phyloP scores from a whole-genome alignment of 2,329 filamentous ascomycete genomes.

The Karstenula rhodostoma region DNA sequence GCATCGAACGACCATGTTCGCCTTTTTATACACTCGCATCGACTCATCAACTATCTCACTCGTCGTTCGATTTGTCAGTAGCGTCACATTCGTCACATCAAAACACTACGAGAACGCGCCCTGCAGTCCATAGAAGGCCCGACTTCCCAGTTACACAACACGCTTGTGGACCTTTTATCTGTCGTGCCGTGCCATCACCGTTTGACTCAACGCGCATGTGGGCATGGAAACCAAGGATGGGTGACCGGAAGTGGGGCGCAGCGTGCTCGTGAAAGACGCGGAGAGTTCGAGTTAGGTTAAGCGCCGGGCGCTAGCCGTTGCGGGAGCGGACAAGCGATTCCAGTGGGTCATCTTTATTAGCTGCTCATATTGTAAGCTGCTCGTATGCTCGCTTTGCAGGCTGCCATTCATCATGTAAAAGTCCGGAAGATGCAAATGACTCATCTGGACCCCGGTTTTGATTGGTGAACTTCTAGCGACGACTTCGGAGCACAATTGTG shows the following conservation, averaged over 20 bases:
- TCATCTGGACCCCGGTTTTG: not conserved
- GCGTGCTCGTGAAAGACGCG: not conserved
- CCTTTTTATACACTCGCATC: constrained; percentile 5
- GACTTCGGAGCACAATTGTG: not conserved
- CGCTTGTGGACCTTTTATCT: not conserved
- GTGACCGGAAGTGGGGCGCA: not conserved
- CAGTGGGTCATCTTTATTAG: not conserved
- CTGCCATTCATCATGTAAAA: not conserved
- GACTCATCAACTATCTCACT: not conserved
- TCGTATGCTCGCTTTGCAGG: not conserved
- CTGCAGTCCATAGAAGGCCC: not conserved
- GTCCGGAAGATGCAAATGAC: not conserved
- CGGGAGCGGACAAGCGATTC: not conserved
- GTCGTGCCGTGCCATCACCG: not conserved
- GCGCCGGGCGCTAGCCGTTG: constrained; percentile 1
- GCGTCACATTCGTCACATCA: not conserved
- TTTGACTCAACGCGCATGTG: constrained; percentile 1
- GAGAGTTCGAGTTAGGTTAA: constrained; percentile 1
- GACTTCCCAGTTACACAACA: not conserved
- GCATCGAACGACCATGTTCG: not conserved
- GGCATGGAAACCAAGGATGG: not conserved
- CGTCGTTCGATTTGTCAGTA: not conserved
- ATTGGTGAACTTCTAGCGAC: not conserved
- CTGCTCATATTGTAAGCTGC: constrained; percentile 9
- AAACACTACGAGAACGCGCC: not conserved